A percentile compares a stretch with the other conserved stretches of the same genome.
Conservation (phyloP, 1,284 basidiomycete genomes). For the Golubevia sp. region DNA sequence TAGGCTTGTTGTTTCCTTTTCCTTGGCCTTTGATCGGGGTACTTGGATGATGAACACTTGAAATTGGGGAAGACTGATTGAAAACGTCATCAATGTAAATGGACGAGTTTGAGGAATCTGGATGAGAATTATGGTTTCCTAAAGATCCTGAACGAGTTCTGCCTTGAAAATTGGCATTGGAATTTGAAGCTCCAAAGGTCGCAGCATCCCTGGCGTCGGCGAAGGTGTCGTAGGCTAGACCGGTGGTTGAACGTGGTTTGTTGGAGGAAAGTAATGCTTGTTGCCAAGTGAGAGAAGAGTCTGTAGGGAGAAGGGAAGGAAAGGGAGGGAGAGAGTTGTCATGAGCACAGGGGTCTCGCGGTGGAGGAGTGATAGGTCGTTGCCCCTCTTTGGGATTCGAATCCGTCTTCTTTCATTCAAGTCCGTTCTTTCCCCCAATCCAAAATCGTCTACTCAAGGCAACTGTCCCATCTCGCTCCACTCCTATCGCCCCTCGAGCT, state of each 20-base stretch:
- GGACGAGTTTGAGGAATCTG: constrained; percentile 15
- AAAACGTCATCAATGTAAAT: constrained; percentile 34
- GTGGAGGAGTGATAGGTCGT: constrained; percentile 26
- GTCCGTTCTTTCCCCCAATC: background rate
- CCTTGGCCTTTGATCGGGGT: constrained; percentile 22
- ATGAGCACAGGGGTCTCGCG: too few species aligned
- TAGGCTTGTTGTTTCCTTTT: constrained; percentile 5
- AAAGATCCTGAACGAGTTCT: background rate
- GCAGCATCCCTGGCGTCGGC: constrained; percentile 38
- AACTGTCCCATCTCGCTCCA: background rate
- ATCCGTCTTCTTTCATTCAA: constrained; percentile 11
- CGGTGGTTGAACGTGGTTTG: constrained; percentile 21
- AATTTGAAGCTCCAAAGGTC: constrained; percentile 26
- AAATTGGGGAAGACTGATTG: background rate
- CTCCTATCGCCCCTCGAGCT: background rate
- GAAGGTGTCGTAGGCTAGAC: constrained; percentile 41
- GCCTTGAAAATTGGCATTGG: background rate
- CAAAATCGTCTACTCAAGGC: constrained; percentile 6
- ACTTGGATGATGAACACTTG: constrained; percentile 14
- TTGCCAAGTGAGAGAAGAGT: constrained; percentile 30
- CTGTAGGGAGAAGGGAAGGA: background rate
- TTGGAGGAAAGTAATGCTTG: constrained; percentile 29
- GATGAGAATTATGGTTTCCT: background rate
- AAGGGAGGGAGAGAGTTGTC: background rate
- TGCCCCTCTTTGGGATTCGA: constrained; percentile 23